These are phyloP conservation scores for Emergomyces africanus DNA, from an alignment of 2,329 filamentous ascomycete species.

Conservation along the genomic window DNA sequence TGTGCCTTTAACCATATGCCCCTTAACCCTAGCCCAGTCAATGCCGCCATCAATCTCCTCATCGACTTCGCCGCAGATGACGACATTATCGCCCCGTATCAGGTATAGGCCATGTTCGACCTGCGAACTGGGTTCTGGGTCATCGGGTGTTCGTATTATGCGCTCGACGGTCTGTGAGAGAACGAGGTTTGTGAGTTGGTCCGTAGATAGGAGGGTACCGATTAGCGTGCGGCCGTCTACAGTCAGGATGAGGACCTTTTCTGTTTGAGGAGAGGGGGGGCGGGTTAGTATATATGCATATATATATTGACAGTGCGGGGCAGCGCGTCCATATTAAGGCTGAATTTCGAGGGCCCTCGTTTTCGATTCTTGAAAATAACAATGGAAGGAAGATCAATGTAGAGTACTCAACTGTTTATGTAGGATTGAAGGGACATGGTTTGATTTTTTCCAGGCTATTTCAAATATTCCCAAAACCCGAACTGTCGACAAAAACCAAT, in stretches of 20 bases:
- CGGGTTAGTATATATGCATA: not conserved
- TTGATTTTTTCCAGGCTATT: not conserved
- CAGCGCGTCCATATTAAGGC: not conserved
- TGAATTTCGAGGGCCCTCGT: not conserved
- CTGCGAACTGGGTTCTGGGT: constrained; percentile 66
- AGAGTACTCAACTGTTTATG: constrained; percentile 35
- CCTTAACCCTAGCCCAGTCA: constrained; percentile 83
- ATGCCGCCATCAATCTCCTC: constrained; percentile 81
- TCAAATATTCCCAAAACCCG: not conserved
- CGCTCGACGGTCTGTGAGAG: constrained; percentile 74
- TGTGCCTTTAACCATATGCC: constrained; percentile 67
- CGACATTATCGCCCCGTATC: constrained; percentile 88
- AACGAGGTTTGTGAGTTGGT: constrained; percentile 88
- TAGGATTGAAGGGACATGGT: constrained; percentile 42
- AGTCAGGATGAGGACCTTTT: constrained; percentile 84
- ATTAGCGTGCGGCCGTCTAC: constrained; percentile 79
- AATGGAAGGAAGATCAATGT: not conserved
- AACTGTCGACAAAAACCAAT: not conserved
- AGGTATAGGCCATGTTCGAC: constrained; percentile 81
- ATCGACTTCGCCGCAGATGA: constrained; percentile 77
- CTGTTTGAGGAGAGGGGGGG: constrained; percentile 33
- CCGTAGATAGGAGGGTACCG: constrained; percentile 72
- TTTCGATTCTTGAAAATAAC: not conserved
- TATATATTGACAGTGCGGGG: constrained; percentile 1
- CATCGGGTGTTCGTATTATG: constrained; percentile 75